Evolutionary conservation across 495 filamentous ascomycete species (phyloP), one percentile per base, ranked within the genome.

Genomic region (Neurospora sp.): DNA sequence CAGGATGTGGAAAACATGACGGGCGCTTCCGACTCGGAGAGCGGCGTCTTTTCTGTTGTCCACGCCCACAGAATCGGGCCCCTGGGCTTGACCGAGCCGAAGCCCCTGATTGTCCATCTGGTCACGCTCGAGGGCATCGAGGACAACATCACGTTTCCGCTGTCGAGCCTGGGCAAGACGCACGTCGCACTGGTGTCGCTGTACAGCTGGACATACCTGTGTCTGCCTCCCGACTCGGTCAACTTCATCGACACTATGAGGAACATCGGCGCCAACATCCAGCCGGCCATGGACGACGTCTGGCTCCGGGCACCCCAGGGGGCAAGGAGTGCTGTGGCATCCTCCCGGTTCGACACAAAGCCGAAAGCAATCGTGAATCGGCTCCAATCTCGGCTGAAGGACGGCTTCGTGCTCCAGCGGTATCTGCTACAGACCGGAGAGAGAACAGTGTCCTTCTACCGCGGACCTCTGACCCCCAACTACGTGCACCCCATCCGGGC

Each of bases 181-280:
- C 75, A 72, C 16, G 79, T 88, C 14, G 83, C 74, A 2, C 66
- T 88, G 42, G 73, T 76, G 11, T 83, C 79, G 1, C 76, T 89
- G 14, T 76, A 84, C 72, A 78, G 75, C n/a, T 89, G 87, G 87
- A 76, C 74, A 3, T 88, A 87, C 68, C 81, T 75, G 0, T 72
- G 74, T 12, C 40, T 83, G 1, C 87, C 85, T 1, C 76, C 83
- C 1, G 70, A 74, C 53, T 70, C 78, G 0, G 48, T 83, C 39
- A 83, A 81, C 70, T 76, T 84, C 20, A 20, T 59, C 1, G 81
- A 84, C 12, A 66, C 72, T 0, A 73, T 81, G 18, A 27, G 18
- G 31, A 37, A 73, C 2, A 41, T 83, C 3, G 78, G 74, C 1
- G 39, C 18, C 11, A 73, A 70, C 0, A 66, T 72, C 3, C 37